Evolutionary conservation across 768 basidiomycete genomes (phyloP), one percentile per base, ranked within the genome.

Genomic region (Lactifluus echinatus): DNA sequence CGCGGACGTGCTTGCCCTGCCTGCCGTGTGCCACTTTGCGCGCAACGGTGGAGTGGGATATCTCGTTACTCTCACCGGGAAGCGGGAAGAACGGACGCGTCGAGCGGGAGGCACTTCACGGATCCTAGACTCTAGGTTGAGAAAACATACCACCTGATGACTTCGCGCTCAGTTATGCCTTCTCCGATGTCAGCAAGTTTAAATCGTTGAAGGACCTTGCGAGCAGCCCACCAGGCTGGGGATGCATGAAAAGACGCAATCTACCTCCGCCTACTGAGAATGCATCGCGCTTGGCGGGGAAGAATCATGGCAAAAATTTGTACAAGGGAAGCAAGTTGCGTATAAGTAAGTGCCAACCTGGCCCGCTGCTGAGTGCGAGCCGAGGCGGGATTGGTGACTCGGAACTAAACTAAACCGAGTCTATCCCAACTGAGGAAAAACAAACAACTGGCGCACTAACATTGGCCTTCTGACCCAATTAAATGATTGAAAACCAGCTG

Each of bases 101-200:
- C 2, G 87, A 87, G 70, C 89, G 80, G 68, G 69, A 68, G 24
- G 91, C n/a, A n/a, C n/a, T n/a, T n/a, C n/a, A n/a, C n/a, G n/a
- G n/a, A n/a, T n/a, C n/a, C n/a, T n/a, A n/a, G n/a, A n/a, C n/a
- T n/a, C n/a, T n/a, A n/a, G n/a, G n/a, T n/a, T n/a, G n/a, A n/a
- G n/a, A 37, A 24, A 26, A 46, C 82, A 59, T 60, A 87, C 90
- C 91, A 93, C 69, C 84, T 85, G 46, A 94, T 83, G 62, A 93
- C 79, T 71, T 94, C 89, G 66, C 88, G 89, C 69, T 93, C 90
- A 23, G 89, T 91, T 63, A 93, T 92, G 5, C 91, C 91, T 70
- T 93, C 90, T 4, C 92, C 90, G 66, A 93, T 89, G 67, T 91
- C 88, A 1, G 88, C 87, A 37, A 90, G 79, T 56, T 82, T 88